Base-by-base conservation (phyloP, 2,329 filamentous ascomycete genomes). In the Aspergillus phoenicis region DNA sequence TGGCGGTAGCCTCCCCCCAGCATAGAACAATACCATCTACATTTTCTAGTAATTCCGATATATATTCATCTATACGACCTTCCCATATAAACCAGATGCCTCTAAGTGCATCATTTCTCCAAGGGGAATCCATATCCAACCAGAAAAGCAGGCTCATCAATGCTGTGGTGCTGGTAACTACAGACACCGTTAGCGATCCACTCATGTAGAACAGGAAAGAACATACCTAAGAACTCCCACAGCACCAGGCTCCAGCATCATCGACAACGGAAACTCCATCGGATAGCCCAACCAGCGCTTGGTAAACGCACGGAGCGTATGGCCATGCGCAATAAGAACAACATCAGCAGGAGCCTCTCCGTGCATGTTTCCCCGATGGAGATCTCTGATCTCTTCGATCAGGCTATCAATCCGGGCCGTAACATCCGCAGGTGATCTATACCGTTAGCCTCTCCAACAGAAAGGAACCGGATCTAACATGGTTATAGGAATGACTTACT, bases 211-310 rank as follows among this genome's bases (percentile, higher is more conserved):
- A 15, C 8, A 45, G 13, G 8, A 15, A 22, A 48, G 30, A 2
- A 59, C 68, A 41, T 73, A 76, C 72, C 78, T 80, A 49, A 81
- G 64, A 38, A 80, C 71, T 11, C 73, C 76, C 56, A 82, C 73
- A 1, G 73, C 79, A 2, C 80, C 80, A 3, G 80, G 80, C 49
- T 76, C 71, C 38, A 82, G 67, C 75, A 81, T 80, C 74, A 82
- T 72, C 10, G 73, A 66, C 22, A 82, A 62, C 5, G 71, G 69
- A 41, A 76, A 75, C n/a, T 76, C 77, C 62, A 82, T 63, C 1
- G 76, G 68, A 62, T 77, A 78, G 4, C 72, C 71, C 49, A 83
- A 61, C 81, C 81, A 83, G 8, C 81, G 68, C 68, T 81, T 82
- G 2, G 77, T 75, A 60, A 83, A 82, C 4, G 75, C 78, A 28